phyloP scores from a whole-genome alignment of 2,329 filamentous ascomycete genomes.

The Arthroderma sp. region DNA sequence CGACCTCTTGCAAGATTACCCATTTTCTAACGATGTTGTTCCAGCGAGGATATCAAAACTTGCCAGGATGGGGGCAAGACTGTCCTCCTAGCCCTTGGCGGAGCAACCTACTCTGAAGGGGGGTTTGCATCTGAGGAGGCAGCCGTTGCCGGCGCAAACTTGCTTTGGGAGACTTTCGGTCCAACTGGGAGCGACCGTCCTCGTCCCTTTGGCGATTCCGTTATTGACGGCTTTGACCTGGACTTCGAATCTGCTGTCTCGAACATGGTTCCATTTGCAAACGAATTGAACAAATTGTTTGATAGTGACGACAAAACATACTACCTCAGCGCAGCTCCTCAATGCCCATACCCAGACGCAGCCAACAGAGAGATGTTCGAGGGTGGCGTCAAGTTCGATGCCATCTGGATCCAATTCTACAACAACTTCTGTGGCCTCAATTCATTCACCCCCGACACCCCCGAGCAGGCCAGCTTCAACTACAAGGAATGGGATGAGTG shows the following conservation, averaged over 20 bases:
- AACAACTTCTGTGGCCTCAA: conserved; percentile 53
- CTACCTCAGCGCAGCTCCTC: conserved; percentile 52
- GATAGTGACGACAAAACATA: conserved; percentile 40
- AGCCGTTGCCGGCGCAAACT: conserved; percentile 45
- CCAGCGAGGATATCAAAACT: conserved; percentile 32
- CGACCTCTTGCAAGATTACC: conserved; percentile 12
- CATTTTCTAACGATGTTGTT: neutral
- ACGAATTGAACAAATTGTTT: conserved; percentile 43
- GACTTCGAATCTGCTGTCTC: conserved; percentile 52
- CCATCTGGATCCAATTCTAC: conserved; percentile 53
- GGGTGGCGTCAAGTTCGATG: conserved; percentile 43
- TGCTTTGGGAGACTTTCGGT: conserved; percentile 60
- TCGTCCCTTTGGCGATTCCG: conserved; percentile 53
- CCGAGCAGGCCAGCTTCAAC: conserved; percentile 44
- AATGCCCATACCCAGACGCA: conserved; percentile 53
- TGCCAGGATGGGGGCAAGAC: conserved; percentile 58
- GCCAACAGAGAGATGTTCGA: conserved; percentile 46
- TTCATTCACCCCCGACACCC: conserved; percentile 35
- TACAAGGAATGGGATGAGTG: conserved; percentile 52
- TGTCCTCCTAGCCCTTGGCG: conserved; percentile 58
- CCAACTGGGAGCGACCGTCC: conserved; percentile 34
- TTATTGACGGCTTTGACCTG: conserved; percentile 64
- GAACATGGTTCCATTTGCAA: conserved; percentile 50
- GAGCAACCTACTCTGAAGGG: conserved; percentile 55
- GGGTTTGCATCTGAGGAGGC: conserved; percentile 44